Percentiles rank a stretch among this genome's conserved stretches.
Evolutionary conservation across 2,329 filamentous ascomycete species (phyloP).

Genomic region (Laburnicola sp.): DNA sequence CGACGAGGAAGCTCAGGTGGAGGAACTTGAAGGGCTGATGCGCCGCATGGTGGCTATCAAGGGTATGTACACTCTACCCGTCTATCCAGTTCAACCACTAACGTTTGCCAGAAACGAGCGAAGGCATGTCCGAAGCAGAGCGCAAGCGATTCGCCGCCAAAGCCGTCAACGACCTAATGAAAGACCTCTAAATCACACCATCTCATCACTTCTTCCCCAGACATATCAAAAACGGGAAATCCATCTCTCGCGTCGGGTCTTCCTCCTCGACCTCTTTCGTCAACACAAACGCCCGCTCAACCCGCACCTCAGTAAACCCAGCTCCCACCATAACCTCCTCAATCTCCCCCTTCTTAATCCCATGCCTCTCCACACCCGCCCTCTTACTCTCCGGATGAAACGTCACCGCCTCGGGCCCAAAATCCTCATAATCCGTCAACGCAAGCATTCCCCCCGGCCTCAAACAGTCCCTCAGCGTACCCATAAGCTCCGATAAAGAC

Average conservation of each 20-base stretch:
- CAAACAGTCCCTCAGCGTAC: constrained; percentile 53
- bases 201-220: constrained; percentile 35
- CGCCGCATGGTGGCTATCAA: constrained; percentile 61
- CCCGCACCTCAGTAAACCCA: constrained; percentile 55
- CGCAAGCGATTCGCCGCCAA: constrained; percentile 62
- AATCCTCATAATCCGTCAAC: constrained; percentile 62
- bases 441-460: constrained; percentile 54
- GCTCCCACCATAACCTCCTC: constrained; percentile 50
- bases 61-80: constrained; percentile 44
- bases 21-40: constrained; percentile 63
- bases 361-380: constrained; percentile 59
- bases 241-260: constrained; percentile 47
- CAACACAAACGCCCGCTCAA: constrained; percentile 55
- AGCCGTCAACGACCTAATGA: constrained; percentile 63
- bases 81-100: constrained; percentile 5
- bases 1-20: constrained; percentile 58
- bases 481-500: constrained; percentile 49
- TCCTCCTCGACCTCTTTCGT: constrained; percentile 54
- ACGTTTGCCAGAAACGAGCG: constrained; percentile 55
- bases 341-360: constrained; percentile 51
- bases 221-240: constrained; percentile 51
- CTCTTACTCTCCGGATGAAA: constrained; percentile 60
- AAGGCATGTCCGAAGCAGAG: constrained; percentile 59
- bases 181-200: constrained; percentile 32
- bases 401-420: constrained; percentile 54